These are phyloP conservation scores for Limnomonas spitsbergensis DNA, from an alignment of 139 green algal genomes.

Conservation along the genomic window DNA sequence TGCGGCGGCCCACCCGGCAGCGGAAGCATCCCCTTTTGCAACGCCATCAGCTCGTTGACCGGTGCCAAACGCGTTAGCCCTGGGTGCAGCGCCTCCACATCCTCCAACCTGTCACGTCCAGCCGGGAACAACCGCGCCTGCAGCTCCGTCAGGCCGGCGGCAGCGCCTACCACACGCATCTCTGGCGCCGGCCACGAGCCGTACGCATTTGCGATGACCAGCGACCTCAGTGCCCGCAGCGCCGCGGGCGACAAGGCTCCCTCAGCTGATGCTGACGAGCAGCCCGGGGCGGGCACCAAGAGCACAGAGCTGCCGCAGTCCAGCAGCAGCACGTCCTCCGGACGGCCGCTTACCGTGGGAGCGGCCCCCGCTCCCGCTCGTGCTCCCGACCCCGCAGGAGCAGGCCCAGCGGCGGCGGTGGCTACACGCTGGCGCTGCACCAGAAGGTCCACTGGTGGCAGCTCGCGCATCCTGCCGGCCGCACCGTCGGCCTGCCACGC, in stretches of 20 bases:
- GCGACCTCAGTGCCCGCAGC: background rate
- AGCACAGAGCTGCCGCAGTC: background rate
- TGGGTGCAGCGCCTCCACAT: background rate
- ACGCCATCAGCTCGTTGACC: no score
- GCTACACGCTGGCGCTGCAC: no score
- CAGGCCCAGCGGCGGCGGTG: no score
- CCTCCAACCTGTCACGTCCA: background rate
- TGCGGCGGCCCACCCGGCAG: no score
- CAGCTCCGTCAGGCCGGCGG: background rate
- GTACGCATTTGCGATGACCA: background rate
- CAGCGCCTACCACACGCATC: background rate
- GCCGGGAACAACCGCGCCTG: background rate
- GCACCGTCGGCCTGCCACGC: background rate
- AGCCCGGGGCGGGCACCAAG: background rate
- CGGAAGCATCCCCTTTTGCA: constrained; percentile 32
- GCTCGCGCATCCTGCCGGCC: no score
- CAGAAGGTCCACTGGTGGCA: no score
- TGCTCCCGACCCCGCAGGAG: no score
- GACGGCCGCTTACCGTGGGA: no score
- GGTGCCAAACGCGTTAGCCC: background rate
- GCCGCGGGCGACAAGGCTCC: background rate
- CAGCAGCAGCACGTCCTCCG: no score
- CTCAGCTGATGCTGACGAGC: no score
- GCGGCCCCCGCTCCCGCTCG: no score
- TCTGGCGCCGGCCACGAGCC: constrained; percentile 1